Evolutionary conservation across 768 basidiomycete species (phyloP), one percentile per base, ranked within the genome.

Genomic region (Paxillus rubicundulus): DNA sequence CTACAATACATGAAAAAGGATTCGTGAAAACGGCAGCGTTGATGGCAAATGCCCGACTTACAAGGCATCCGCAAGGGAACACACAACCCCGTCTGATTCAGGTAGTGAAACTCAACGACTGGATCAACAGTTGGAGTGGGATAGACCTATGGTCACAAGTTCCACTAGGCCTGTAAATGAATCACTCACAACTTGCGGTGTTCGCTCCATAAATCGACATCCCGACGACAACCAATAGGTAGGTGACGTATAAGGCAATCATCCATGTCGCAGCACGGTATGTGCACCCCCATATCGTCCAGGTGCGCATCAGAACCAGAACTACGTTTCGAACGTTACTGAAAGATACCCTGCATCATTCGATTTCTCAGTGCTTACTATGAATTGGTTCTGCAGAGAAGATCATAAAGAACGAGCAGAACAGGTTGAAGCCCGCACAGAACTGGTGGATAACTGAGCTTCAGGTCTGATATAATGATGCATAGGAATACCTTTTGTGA

Each of bases 271-370:
- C 42, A 13, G 45, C 24, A 30, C 20, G 7, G 40, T 32, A 36
- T 3, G 10, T 17, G 12, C 56, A 51, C 1, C 61, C 50, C 61
- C 61, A 62, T 33, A 62, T 58, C n/a, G 61, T 54, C 53, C 61
- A 60, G 9, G 54, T 56, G n/a, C 61, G 50, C 33, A 58, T 13
- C 37, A 62, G 53, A 14, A 60, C 59, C 16, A 62, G 51, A 45
- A 58, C 61, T 61, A 9, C 20, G 13, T 33, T 1, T 9, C 14
- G 13, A 18, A 7, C 1, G 16, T 43, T 21, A 2, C 32, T 9
- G n/a, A 32, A 34, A 42, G 6, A 18, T 9, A 37, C 12, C 2
- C 2, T 2, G 21, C 12, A 2, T 5, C 10, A 20, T 14, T 12
- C 6, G 27, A 10, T 1, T n/a, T n/a, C 4, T 24, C 24, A 17